Base-by-base conservation (phyloP, 345 rosid species). In the Eutrema yunnanense region DNA sequence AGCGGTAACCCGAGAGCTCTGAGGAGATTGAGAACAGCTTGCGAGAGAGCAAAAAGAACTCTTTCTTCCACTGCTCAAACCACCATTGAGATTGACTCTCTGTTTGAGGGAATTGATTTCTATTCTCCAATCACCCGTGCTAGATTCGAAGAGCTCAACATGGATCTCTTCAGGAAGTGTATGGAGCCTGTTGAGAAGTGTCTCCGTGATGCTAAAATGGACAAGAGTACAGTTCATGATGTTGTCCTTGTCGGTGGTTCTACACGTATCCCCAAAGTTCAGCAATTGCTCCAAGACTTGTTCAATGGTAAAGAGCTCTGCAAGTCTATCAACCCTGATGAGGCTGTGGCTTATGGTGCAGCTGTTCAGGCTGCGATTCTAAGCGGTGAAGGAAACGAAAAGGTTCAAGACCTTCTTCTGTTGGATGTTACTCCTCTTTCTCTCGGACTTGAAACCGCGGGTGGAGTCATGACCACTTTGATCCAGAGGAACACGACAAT, bases 1-100 rank as follows among this genome's bases (percentile, higher is more conserved):
- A 81, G 71, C 4, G 88, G 90, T 4, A 83, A 76, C 32, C 82
- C 90, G 0, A 83, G 88, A 53, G 88, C 90, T 43, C 83, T 86
- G 2, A 76, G 90, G 79, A 80, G 90, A 63, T 52, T 86, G 85
- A 88, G 90, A 43, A 72, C 76, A 3, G 62, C 70, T 2, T 72
- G 76, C 1, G 76, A 72, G 56, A 62, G 63, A n/a, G 75, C 90
- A 0, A 86, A 88, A 83, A 83, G 90, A 67, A 84, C 87, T 4
- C 84, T 88, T 14, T 86, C 90, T 0, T 86, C 88, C 2, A 84
- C 80, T 0, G 67, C 78, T 0, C 84, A 81, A 4, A 78, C 84
- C 0, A 78, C 80, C 2, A 73, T 81, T 0, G 84, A 78, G 70
- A 74, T 81, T 41, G 84, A 81, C 42, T 81, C 84, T 43, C 27